Conservation (phyloP, 441 rosid species). For the Euphorbia corollata region DNA sequence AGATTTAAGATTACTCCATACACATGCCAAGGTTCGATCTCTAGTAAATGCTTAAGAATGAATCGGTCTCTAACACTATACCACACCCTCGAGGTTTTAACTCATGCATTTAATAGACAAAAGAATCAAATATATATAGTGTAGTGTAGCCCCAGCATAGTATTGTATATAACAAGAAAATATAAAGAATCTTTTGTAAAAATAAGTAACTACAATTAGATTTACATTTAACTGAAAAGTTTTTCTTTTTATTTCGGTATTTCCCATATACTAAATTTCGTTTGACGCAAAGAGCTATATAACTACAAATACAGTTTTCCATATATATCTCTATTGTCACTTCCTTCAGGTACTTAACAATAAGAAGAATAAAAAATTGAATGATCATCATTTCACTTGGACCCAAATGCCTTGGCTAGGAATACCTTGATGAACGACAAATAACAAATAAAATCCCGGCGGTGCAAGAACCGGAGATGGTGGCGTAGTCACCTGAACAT, state of each 20-base stretch:
- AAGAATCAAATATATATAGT: too few relatives aligned
- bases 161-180: too few relatives aligned
- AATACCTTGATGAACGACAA: slow-evolving; percentile 51
- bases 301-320: not conserved
- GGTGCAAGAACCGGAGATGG: slow-evolving; percentile 54
- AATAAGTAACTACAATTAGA: too few relatives aligned
- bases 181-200: too few relatives aligned
- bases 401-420: slow-evolving; percentile 76
- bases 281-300: not conserved
- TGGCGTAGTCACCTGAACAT: slow-evolving; percentile 37
- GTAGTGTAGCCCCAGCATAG: too few relatives aligned
- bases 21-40: too few relatives aligned
- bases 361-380: not conserved
- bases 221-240: not conserved
- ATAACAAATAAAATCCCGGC: slow-evolving; percentile 68
- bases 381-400: slow-evolving; percentile 33
- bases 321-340: not conserved
- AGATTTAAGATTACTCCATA: too few relatives aligned
- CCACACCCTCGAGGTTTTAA: too few relatives aligned
- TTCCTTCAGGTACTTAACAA: not conserved
- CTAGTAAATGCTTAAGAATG: too few relatives aligned
- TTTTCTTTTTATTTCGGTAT: not conserved
- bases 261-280: not conserved
- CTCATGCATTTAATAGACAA: too few relatives aligned
- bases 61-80: too few relatives aligned